Conservation (phyloP, 2,329 filamentous ascomycete genomes). For the Setomelanomma holmii region DNA sequence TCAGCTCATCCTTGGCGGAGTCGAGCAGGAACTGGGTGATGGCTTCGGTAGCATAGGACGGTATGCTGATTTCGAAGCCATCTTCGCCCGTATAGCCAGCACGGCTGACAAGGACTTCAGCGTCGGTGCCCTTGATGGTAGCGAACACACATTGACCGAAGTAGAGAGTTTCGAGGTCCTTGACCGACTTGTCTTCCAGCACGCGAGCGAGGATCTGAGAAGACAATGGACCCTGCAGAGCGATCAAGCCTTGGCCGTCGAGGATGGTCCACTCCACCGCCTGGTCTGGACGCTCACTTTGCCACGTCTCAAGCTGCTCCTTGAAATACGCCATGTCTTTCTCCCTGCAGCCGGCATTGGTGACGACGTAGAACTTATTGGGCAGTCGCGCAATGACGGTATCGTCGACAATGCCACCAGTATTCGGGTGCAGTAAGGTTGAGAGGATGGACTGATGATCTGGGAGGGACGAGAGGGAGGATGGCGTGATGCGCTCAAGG, state of each 20-base stretch:
- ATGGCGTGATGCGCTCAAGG: conserved; percentile 83
- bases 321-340: conserved; percentile 84
- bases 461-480: conserved; percentile 69
- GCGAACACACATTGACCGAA: conserved; percentile 80
- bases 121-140: conserved; percentile 65
- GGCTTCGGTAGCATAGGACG: conserved; percentile 67
- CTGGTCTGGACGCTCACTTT: conserved; percentile 45
- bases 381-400: conserved; percentile 81
- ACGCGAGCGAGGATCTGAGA: conserved; percentile 71
- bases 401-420: conserved; percentile 94
- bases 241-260: conserved; percentile 78
- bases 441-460: conserved; percentile 80
- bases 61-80: conserved; percentile 94
- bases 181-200: conserved; percentile 60
- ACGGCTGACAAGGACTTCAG: conserved; percentile 75
- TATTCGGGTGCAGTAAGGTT: conserved; percentile 74
- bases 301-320: conserved; percentile 66
- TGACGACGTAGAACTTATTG: conserved; percentile 83
- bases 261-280: conserved; percentile 74
- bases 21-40: conserved; percentile 75
- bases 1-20: conserved; percentile 68
- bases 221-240: conserved; percentile 85
- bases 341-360: conserved; percentile 88
- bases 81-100: conserved; percentile 98
- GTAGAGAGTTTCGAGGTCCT: conserved; percentile 66